phyloP scores from a whole-genome alignment of 225 moss, liverwort and hornwort species.

The Marchantia paleacea region DNA sequence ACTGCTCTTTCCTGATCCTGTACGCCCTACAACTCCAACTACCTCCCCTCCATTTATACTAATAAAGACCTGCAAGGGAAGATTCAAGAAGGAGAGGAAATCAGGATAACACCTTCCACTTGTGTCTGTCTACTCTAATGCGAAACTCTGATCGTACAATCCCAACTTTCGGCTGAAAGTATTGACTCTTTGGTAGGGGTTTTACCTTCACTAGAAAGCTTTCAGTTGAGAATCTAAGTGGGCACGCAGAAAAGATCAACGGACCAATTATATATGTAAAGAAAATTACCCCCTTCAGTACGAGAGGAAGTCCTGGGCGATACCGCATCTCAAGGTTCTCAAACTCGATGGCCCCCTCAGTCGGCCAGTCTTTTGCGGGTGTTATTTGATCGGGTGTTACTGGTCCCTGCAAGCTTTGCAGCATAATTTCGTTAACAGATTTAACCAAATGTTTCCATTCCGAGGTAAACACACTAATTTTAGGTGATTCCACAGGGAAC shows the following conservation, averaged over 20 bases:
- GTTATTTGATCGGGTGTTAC: conserved; percentile 32
- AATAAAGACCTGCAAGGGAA: conserved; percentile 34
- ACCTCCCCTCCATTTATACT: conserved; percentile 40
- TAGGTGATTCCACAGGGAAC: background rate
- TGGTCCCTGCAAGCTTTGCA: conserved; percentile 23
- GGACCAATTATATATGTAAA: background rate
- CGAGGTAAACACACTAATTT: background rate
- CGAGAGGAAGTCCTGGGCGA: conserved; percentile 48
- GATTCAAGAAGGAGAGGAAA: background rate
- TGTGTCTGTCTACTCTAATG: too few relatives aligned
- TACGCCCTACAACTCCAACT: conserved; percentile 52
- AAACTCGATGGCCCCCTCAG: conserved; percentile 43
- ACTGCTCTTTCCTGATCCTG: conserved; percentile 52
- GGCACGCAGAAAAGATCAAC: background rate
- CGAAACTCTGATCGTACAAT: too few relatives aligned
- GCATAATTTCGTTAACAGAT: too few relatives aligned
- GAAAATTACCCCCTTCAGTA: conserved; percentile 35
- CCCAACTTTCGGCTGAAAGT: too few relatives aligned
- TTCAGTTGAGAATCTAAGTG: background rate
- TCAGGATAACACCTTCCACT: background rate
- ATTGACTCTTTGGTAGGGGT: too few relatives aligned
- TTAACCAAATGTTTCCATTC: background rate
- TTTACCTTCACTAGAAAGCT: too few relatives aligned
- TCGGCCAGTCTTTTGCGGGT: conserved; percentile 40
- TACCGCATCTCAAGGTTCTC: conserved; percentile 45